Conservation (phyloP, 2,329 filamentous ascomycete species). For the Xylaria sp. region DNA sequence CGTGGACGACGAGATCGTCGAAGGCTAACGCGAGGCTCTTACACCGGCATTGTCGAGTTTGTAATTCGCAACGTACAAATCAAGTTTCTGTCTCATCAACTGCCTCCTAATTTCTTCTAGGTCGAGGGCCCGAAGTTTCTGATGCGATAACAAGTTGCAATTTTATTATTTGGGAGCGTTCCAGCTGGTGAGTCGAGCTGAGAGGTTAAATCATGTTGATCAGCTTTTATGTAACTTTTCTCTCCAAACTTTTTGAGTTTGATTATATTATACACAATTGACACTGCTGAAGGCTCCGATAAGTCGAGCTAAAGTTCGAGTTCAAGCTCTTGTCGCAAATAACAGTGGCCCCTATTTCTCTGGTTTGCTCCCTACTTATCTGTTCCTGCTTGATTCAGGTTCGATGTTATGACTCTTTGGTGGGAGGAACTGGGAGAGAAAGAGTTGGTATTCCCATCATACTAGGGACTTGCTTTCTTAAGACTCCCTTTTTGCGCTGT, state of each 20-base stretch:
- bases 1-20: not conserved
- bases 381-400: not conserved
- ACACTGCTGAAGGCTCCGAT: not conserved
- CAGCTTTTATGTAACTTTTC: constrained; percentile 11
- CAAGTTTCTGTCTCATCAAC: constrained; percentile 1
- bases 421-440: constrained; percentile 42
- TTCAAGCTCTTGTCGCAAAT: not conserved
- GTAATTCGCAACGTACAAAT: not conserved
- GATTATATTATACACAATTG: constrained; percentile 19
- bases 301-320: not conserved
- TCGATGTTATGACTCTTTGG: constrained; percentile 20
- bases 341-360: not conserved
- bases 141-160: not conserved
- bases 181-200: constrained; percentile 3
- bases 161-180: not conserved
- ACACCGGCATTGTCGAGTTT: not conserved
- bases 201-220: constrained; percentile 6
- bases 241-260: not conserved
- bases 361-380: not conserved
- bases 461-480: constrained; percentile 66
- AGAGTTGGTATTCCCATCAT: constrained; percentile 49
- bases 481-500: constrained; percentile 60
- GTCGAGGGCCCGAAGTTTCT: not conserved
- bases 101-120: not conserved
- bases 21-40: not conserved